Conservation (phyloP, 257 asterid genomes). For the Osmanthus fragrans region DNA sequence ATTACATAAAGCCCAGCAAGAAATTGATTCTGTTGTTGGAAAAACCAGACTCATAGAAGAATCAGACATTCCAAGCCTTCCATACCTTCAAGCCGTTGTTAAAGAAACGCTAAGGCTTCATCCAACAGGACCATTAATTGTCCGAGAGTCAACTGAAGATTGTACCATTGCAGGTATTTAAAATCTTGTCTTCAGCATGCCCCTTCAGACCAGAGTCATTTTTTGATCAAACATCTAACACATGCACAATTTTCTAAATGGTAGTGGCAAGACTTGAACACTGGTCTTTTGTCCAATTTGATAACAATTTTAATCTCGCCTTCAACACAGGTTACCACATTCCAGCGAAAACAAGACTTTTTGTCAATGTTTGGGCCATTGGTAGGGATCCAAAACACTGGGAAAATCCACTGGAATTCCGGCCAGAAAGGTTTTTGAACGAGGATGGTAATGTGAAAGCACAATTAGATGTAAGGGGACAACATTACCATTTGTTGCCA, state of each 20-base stretch:
- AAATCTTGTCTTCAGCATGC: neutral
- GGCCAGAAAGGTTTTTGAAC: conserved; percentile 59
- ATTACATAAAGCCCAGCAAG: conserved; percentile 49
- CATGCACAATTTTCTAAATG: neutral
- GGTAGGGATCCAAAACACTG: conserved; percentile 58
- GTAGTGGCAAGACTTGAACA: no score
- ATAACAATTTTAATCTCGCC: neutral
- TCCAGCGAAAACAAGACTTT: conserved; percentile 51
- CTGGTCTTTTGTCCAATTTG: no score
- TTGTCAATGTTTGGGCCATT: conserved; percentile 76
- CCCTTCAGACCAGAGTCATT: neutral
- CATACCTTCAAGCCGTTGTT: conserved; percentile 64
- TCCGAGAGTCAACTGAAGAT: conserved; percentile 51
- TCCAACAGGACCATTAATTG: conserved; percentile 69
- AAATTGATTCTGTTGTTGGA: conserved; percentile 50
- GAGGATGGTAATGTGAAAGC: conserved; percentile 30
- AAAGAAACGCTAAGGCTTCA: conserved; percentile 83
- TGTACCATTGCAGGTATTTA: conserved; percentile 35
- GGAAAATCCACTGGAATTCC: conserved; percentile 63
- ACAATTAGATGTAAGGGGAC: conserved; percentile 73
- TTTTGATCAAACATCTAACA: neutral
- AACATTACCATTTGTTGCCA: conserved; percentile 62
- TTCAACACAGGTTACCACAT: conserved; percentile 39
- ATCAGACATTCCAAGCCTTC: conserved; percentile 61
- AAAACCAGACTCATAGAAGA: conserved; percentile 47